Conservation (phyloP, 345 rosid genomes). For the Streptanthus diversifolius region DNA sequence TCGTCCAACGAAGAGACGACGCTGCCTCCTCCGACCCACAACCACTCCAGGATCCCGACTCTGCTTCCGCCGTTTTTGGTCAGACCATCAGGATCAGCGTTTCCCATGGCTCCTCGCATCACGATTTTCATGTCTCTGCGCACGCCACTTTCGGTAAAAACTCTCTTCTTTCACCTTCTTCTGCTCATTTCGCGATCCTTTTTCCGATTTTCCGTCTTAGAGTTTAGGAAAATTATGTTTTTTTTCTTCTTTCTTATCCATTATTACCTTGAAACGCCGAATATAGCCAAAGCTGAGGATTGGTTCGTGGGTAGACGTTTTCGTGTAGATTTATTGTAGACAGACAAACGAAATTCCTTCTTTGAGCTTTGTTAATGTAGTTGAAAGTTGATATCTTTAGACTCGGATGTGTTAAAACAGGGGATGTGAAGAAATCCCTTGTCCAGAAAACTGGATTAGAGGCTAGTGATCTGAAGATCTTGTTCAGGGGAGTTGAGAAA, state of each 20-base stretch:
- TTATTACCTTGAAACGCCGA: not conserved
- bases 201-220: not conserved
- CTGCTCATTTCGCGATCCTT: not conserved
- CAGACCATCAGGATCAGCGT: slow-evolving; percentile 43
- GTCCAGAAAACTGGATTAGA: slow-evolving; percentile 49
- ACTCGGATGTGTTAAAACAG: slow-evolving; percentile 35
- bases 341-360: not conserved
- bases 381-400: not conserved
- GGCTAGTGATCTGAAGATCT: slow-evolving; percentile 43
- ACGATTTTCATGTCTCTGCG: slow-evolving; percentile 47
- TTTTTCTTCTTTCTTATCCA: no score
- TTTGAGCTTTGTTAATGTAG: not conserved
- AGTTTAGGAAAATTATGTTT: not conserved
- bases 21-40: slow-evolving; percentile 20
- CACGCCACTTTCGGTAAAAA: slow-evolving; percentile 59
- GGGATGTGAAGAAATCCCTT: slow-evolving; percentile 59
- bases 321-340: not conserved
- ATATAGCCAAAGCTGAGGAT: not conserved
- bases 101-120: slow-evolving; percentile 48
- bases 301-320: not conserved
- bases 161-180: not conserved
- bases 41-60: slow-evolving; percentile 24
- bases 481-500: slow-evolving; percentile 78
- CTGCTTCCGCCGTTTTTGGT: slow-evolving; percentile 25
- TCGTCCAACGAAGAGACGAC: slow-evolving; percentile 52